Percentiles rank a stretch among this genome's conserved stretches.
Conservation (phyloP, 2,329 filamentous ascomycete species). For the Cladophialophora immunda region DNA sequence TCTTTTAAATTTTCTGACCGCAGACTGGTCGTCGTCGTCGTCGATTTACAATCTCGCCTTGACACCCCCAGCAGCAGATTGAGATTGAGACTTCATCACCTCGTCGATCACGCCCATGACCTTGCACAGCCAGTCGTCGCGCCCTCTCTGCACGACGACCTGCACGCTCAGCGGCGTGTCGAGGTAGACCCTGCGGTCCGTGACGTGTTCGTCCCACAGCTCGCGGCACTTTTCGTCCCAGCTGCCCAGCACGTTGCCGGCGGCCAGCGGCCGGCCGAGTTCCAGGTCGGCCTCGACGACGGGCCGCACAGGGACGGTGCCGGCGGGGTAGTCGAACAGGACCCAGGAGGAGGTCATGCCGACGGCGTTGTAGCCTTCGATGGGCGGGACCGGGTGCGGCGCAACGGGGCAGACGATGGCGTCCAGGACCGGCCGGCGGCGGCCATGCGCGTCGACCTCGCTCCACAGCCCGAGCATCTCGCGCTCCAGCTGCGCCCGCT, state of each 20-base stretch:
- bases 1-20: no score
- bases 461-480: constrained; percentile 66
- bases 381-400: constrained; percentile 68
- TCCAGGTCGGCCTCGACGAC: constrained; percentile 61
- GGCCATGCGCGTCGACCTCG: constrained; percentile 41
- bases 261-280: constrained; percentile 55
- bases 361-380: constrained; percentile 70
- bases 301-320: constrained; percentile 62
- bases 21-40: no score
- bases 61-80: background rate
- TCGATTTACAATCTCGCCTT: constrained; percentile 25
- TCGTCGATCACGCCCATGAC: constrained; percentile 64
- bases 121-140: constrained; percentile 62
- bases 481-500: constrained; percentile 61
- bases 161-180: constrained; percentile 65
- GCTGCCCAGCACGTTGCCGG: constrained; percentile 53
- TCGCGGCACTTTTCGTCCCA: constrained; percentile 70
- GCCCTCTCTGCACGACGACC: constrained; percentile 63
- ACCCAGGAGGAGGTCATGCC: constrained; percentile 71
- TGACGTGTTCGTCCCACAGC: constrained; percentile 62
- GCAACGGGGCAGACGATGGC: constrained; percentile 71
- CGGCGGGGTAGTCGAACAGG: constrained; percentile 69
- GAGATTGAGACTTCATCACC: constrained; percentile 45
- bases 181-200: constrained; percentile 64
- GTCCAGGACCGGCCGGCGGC: constrained; percentile 59